Percentiles rank a stretch among this genome's conserved stretches.
phyloP scores from a whole-genome alignment of 2,329 filamentous ascomycete species.

The Rasamsonia emersonii region DNA sequence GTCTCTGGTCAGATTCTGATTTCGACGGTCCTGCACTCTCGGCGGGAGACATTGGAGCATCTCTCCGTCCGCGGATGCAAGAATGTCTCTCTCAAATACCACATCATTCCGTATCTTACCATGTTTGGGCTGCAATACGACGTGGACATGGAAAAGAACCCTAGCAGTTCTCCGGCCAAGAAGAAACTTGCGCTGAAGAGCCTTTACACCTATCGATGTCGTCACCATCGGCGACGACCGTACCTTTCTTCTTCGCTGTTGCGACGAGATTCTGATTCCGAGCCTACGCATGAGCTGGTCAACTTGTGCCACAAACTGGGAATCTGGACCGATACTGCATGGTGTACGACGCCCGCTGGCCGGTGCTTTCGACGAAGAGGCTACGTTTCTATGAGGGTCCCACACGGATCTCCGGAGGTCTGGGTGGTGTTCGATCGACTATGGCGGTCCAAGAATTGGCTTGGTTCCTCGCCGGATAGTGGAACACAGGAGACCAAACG shows the following conservation, averaged over 20 bases:
- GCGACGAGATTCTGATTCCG: constrained; percentile 51
- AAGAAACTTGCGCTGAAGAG: constrained; percentile 47
- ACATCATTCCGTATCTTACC: constrained; percentile 51
- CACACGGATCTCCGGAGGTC: constrained; percentile 48
- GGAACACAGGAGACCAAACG: constrained; percentile 22
- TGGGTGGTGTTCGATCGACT: constrained; percentile 56
- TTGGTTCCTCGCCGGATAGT: constrained; percentile 36
- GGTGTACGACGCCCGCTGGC: constrained; percentile 51
- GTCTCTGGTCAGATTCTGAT: constrained; percentile 51
- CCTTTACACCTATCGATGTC: constrained; percentile 53
- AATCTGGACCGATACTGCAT: constrained; percentile 55
- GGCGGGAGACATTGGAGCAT: constrained; percentile 48
- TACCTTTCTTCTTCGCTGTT: constrained; percentile 49
- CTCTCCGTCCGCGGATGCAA: constrained; percentile 55
- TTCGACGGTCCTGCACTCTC: constrained; percentile 45
- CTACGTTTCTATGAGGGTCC: constrained; percentile 48
- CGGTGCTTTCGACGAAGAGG: constrained; percentile 49
- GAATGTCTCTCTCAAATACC: constrained; percentile 57
- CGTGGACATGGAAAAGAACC: constrained; percentile 36
- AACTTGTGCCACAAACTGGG: constrained; percentile 50
- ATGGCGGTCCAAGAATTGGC: constrained; percentile 52
- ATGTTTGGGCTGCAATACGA: constrained; percentile 38
- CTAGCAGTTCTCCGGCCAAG: constrained; percentile 21
- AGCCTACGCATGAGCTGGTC: constrained; percentile 53
- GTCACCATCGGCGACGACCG: constrained; percentile 52